Percentiles rank a stretch among this genome's conserved stretches.
These are phyloP conservation scores for Gremmenia infestans DNA, from an alignment of 2,329 filamentous ascomycete genomes.

Conservation along the genomic window DNA sequence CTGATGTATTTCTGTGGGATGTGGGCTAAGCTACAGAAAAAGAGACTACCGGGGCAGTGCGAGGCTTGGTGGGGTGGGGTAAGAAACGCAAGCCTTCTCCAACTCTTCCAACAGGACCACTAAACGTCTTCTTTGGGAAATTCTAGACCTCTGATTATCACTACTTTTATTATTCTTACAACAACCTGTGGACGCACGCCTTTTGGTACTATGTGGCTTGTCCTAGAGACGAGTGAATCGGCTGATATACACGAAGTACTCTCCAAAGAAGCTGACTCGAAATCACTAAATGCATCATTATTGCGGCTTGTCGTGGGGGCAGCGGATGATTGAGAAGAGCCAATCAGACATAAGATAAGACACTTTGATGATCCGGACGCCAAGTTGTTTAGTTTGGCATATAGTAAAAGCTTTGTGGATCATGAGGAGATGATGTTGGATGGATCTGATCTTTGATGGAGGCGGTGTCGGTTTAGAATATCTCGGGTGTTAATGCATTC, in stretches of 20 bases:
- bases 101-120: neutral
- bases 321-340: neutral
- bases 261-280: neutral
- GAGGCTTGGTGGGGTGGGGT: neutral
- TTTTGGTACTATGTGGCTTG: neutral
- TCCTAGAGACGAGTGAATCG: neutral
- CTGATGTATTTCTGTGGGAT: neutral
- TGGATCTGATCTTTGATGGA: neutral
- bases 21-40: neutral
- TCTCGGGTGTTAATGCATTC: neutral
- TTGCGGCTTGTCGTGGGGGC: no score
- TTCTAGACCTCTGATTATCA: neutral
- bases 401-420: no score
- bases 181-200: neutral
- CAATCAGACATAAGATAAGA: neutral
- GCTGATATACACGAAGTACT: neutral
- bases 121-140: neutral
- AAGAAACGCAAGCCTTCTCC: neutral
- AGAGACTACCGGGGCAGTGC: neutral
- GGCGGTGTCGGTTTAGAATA: neutral
- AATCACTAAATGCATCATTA: no score
- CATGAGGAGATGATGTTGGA: no score
- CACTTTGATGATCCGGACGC: neutral
- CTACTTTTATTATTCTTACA: neutral
- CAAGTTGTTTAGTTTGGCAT: neutral